Percentiles rank a stretch among this genome's conserved stretches.
phyloP scores from a whole-genome alignment of 2,329 filamentous ascomycete species.

The Alternaria consortialis region DNA sequence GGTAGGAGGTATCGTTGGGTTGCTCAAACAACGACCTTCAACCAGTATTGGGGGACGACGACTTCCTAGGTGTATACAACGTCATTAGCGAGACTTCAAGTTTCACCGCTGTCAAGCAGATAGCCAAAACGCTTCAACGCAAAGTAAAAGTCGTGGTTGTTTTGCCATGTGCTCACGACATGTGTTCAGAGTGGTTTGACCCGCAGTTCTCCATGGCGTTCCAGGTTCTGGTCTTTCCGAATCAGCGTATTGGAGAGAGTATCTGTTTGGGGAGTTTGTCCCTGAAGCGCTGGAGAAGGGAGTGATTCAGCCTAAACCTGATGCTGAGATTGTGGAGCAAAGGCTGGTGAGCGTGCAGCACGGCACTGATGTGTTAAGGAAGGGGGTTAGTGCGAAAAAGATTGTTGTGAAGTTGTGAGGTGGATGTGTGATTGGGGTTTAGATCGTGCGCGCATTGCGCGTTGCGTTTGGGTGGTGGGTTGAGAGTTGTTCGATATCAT shows the following conservation, averaged over 20 bases:
- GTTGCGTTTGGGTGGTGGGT: too few species aligned
- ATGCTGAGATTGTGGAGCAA: not conserved
- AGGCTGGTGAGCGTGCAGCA: not conserved
- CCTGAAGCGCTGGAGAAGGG: not conserved
- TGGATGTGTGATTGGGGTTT: too few species aligned
- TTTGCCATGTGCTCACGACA: not conserved
- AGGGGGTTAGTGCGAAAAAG: not conserved
- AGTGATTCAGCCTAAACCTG: not conserved
- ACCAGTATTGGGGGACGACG: too few species aligned
- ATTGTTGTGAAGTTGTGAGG: not conserved
- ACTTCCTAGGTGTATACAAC: not conserved
- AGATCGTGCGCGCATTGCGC: too few species aligned
- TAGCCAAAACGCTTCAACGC: not conserved
- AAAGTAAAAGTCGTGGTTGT: not conserved
- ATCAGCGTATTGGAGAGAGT: not conserved
- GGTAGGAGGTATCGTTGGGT: not conserved
- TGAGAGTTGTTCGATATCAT: too few species aligned
- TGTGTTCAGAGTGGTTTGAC: not conserved
- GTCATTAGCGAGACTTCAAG: not conserved
- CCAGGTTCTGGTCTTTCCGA: not conserved
- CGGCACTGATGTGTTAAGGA: not conserved
- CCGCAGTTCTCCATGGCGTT: not conserved
- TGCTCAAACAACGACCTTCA: not conserved
- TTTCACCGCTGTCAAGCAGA: not conserved
- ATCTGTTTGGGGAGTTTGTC: not conserved